Evolutionary conservation across 805 yeast species (phyloP), one percentile per base, ranked within the genome.

Genomic region (Teunomyces gatunensis): DNA sequence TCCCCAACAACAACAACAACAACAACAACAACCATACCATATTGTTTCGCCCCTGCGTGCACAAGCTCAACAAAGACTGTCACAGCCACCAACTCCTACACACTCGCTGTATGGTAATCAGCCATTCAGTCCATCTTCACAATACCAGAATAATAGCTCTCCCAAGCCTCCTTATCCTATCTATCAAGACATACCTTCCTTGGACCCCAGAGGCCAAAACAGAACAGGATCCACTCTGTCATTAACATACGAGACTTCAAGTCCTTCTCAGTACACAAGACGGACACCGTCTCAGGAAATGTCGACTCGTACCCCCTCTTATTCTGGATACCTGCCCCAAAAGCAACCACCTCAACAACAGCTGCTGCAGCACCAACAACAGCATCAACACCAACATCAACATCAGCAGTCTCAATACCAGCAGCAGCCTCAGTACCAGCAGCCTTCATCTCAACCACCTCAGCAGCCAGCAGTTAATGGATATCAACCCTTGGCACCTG

Each of bases 381-480:
- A 46, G 20, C 50, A 36, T n/a, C 47, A 44, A 13, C 54, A 44
- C 13, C 50, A 48, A 11, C 51, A 44, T 12, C 34, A 32, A 32
- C 18, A 4, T n/a, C 12, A 32, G 17, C 34, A 32, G 13, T 12
- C 5, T 29, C 34, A 32, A 13, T 10, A 12, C 10, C 57, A 46
- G 18, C 49, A 39, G 6, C 52, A 47, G 17, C 50, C 42, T 6
- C 51, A 37, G 17, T 13, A 37, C 10, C 40, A 18, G 18, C 47
- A 41, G 18, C 52, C 45, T 30, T 48, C 35, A 15, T 47, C 44
- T 11, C 46, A 40, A n/a, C 42, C 42, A 9, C 54, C 44, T 21
- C 51, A 46, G 3, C 51, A 44, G n/a, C 7, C 18, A 12, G 18
- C 40, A 3, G 15, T 15, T n/a, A 37, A 37, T 23, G 40, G 40